Base-by-base conservation (phyloP, 257 asterid genomes). In the Eucommia ulmoides region DNA sequence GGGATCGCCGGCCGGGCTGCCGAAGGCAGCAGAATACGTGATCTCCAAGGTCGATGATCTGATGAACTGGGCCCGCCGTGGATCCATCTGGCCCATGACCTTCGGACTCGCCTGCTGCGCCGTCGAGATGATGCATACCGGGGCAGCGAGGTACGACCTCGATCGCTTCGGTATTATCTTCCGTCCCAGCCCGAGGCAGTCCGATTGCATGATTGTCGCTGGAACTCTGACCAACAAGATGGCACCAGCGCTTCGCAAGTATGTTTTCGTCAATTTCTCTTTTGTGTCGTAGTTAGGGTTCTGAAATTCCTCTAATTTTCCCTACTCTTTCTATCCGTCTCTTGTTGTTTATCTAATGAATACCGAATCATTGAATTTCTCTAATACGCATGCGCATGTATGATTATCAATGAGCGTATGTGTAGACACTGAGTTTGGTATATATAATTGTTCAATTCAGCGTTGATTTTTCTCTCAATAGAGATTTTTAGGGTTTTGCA, bases 201-300 rank as follows among this genome's bases (percentile, higher is more conserved):
- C 93, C 41, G 98, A 85, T 76, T 83, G 89, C 55, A 81, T 84
- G 93, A 84, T 81, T 68, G 93, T 84, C 68, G 94, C 88, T 50
- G 96, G 94, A 1, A 86, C 94, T 33, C 84, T 80, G 35, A 77
- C 96, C 72, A 89, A 89, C 53, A 85, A 82, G 80, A 89, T 89
- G 98, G 98, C 96, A 3, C 97, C 96, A 46, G 96, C 98, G 51
- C 98, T 89, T 18, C 94, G 94, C 80, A 89, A 74, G 96, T 85
- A 65, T 44, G 72, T 49, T 19, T 51, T 51, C 29, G 2, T 20
- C 46, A 22, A 6, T 38, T 49, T 5, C 6, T 19, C 18, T 7
- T 23, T 66, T 19, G n/a, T n/a, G n/a, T n/a, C n/a, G n/a, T n/a
- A n/a, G n/a, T n/a, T n/a, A n/a, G n/a, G n/a, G n/a, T n/a, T n/a